Percentiles rank a stretch among this genome's conserved stretches.
Evolutionary conservation across 164 flowering plant species (phyloP).

Genomic region (Macadamia integrifolia): DNA sequence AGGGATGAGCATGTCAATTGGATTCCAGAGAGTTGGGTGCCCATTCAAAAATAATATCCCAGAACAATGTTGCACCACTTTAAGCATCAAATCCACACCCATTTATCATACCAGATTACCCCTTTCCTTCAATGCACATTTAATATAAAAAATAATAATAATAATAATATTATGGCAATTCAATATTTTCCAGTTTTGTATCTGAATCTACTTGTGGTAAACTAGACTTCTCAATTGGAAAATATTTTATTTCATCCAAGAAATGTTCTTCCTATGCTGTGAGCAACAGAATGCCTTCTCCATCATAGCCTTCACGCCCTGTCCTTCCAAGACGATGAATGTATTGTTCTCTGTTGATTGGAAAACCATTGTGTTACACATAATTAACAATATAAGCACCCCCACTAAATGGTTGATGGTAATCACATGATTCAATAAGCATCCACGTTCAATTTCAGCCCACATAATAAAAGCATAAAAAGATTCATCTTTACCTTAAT

Average conservation of each 20-base stretch:
- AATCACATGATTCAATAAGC: background rate
- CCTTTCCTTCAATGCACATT: too few species aligned
- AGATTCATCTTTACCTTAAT: background rate
- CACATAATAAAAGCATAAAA: background rate
- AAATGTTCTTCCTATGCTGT: constrained; percentile 97
- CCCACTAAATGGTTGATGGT: background rate
- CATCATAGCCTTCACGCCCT: constrained; percentile 88
- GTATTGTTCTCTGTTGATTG: constrained; percentile 77
- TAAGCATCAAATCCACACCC: background rate
- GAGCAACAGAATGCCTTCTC: constrained; percentile 80
- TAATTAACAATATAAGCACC: background rate
- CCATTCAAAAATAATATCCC: too few species aligned
- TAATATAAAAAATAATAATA: background rate
- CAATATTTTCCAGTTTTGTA: constrained; percentile 17
- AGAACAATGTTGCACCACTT: too few species aligned
- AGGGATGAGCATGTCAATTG: too few species aligned
- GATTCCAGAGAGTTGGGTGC: too few species aligned
- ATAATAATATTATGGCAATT: too few species aligned
- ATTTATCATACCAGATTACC: too few species aligned
- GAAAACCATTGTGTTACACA: constrained; percentile 38
- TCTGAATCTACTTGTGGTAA: constrained; percentile 48
- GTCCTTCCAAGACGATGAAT: constrained; percentile 95
- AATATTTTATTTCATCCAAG: constrained; percentile 67
- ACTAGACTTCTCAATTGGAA: constrained; percentile 58
- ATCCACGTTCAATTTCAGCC: background rate